Evolutionary conservation across 306 rosid genomes (phyloP).

Genomic region (Potentilla sterilis): DNA sequence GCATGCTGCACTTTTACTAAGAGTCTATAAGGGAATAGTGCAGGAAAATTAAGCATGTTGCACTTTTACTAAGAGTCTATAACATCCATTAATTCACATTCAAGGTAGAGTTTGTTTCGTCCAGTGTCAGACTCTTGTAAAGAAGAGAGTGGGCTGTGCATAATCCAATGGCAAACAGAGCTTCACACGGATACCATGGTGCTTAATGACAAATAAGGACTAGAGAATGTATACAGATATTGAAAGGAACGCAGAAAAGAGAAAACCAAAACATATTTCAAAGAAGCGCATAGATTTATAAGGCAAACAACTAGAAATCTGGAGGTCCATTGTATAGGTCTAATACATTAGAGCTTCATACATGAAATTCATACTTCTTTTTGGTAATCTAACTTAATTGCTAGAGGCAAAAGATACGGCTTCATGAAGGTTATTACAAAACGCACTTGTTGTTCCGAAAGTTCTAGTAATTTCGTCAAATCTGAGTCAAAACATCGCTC

Average conservation of each 20-base stretch:
- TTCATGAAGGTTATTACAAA: background rate
- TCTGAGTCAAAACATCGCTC: background rate
- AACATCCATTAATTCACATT: background rate
- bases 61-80: background rate
- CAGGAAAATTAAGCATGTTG: background rate
- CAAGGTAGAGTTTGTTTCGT: background rate
- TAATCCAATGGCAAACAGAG: background rate
- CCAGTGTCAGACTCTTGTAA: background rate
- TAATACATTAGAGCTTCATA: background rate
- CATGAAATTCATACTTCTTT: background rate
- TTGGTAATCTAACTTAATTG: background rate
- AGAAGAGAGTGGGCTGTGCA: background rate
- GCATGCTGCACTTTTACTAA: background rate
- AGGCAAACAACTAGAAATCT: background rate
- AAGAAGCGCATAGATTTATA: background rate
- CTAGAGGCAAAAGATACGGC: background rate
- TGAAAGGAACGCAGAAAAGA: background rate
- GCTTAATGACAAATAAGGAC: background rate
- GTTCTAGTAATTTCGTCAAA: background rate
- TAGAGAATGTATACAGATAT: background rate
- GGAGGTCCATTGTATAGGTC: background rate
- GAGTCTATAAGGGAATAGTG: background rate
- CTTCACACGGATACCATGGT: background rate
- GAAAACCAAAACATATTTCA: background rate
- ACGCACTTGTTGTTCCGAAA: background rate